Conservation (phyloP, 1,284 basidiomycete species). For the Takashimella tepidaria region DNA sequence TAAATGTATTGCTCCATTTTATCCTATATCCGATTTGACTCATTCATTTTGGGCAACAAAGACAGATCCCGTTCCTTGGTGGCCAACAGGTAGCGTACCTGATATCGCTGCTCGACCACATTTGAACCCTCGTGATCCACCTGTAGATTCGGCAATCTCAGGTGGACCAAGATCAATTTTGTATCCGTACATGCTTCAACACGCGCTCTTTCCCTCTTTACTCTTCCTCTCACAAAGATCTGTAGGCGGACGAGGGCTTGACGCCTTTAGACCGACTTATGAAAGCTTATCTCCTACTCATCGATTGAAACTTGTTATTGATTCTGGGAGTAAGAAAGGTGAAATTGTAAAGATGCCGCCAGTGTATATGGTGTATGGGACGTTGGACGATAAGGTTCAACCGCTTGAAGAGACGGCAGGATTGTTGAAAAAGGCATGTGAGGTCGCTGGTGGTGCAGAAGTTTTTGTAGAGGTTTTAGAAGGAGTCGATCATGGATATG, state of each 20-base stretch:
- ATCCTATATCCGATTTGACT: conserved; percentile 43
- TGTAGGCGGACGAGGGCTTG: conserved; percentile 27
- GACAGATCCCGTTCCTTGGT: conserved; percentile 43
- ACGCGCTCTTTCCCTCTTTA: conserved; percentile 39
- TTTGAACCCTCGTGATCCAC: conserved; percentile 36
- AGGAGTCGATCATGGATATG: conserved; percentile 38
- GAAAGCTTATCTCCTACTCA: conserved; percentile 32
- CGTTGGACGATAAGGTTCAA: conserved; percentile 37
- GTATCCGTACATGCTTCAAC: conserved; percentile 47
- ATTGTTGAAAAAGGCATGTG: conserved; percentile 9
- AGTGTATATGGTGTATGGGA: conserved; percentile 35
- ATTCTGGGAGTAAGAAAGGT: conserved; percentile 7
- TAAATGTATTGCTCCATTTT: conserved; percentile 36
- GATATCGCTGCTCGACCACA: conserved; percentile 38
- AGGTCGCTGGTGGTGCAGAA: conserved; percentile 6
- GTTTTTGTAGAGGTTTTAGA: conserved; percentile 25
- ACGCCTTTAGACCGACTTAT: conserved; percentile 35
- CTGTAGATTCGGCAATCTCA: conserved; percentile 29
- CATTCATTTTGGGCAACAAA: conserved; percentile 45
- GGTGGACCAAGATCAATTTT: conserved; percentile 42
- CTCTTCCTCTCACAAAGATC: conserved; percentile 40
- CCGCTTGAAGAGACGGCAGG: conserved; percentile 35
- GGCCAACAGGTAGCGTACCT: conserved; percentile 28
- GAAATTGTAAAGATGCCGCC: conserved; percentile 11
- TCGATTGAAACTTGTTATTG: conserved; percentile 16